These are phyloP conservation scores for Erysimum cheiri DNA, from an alignment of 441 rosid genomes.

Conservation along the genomic window DNA sequence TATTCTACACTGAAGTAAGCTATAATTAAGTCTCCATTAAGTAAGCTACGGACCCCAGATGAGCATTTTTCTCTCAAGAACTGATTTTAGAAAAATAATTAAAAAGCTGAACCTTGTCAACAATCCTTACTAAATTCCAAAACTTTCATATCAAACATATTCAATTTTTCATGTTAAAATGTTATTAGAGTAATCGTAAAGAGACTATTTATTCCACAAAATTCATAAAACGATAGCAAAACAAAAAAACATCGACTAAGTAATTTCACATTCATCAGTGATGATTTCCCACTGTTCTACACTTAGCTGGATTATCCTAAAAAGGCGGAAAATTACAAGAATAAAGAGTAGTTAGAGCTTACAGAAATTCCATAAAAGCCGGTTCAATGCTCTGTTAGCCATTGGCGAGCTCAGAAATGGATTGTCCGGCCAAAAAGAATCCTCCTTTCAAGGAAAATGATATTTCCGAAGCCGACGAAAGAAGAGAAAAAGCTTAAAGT, in stretches of 20 bases:
- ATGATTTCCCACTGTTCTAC: constrained; percentile 1
- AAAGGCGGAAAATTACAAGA: background rate
- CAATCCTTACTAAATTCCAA: constrained; percentile 19
- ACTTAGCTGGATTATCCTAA: background rate
- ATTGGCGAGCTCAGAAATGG: constrained; percentile 25
- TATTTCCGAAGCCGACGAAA: constrained; percentile 2
- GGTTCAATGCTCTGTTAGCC: constrained; percentile 39
- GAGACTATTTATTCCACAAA: background rate
- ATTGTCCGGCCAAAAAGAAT: background rate
- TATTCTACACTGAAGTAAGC: too few relatives aligned
- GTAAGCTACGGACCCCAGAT: too few relatives aligned
- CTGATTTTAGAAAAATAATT: background rate
- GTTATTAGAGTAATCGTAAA: constrained; percentile 14
- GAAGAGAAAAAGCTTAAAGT: constrained; percentile 3
- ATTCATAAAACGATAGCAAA: background rate
- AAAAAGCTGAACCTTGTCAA: constrained; percentile 7
- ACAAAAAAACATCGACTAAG: background rate
- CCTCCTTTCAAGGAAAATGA: background rate
- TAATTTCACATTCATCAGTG: background rate
- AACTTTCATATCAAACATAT: constrained; percentile 8
- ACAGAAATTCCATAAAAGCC: constrained; percentile 39
- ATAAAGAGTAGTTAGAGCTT: constrained; percentile 24
- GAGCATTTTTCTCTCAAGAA: too few relatives aligned
- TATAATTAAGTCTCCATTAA: too few relatives aligned
- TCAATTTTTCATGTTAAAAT: background rate